Percentiles rank a stretch among this genome's conserved stretches.
These are phyloP conservation scores for Cyberlindnera xylosilytica DNA, from an alignment of 805 yeast genomes.

Conservation along the genomic window DNA sequence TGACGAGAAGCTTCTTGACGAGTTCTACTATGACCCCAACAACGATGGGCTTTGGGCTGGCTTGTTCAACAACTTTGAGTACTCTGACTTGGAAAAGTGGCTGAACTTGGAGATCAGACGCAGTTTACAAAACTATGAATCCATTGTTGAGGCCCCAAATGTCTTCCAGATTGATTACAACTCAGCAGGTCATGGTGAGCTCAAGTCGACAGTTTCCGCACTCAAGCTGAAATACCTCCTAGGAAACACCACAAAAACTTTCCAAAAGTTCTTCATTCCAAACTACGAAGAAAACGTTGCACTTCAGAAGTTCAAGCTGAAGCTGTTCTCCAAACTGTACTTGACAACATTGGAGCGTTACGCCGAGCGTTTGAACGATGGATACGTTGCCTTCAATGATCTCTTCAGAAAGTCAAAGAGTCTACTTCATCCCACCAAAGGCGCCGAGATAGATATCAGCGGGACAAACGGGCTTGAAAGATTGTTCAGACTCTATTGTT, in stretches of 20 bases:
- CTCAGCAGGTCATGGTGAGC: slow-evolving; percentile 28
- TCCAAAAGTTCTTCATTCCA: slow-evolving; percentile 23
- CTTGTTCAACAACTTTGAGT: slow-evolving; percentile 23
- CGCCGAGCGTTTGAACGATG: slow-evolving; percentile 28
- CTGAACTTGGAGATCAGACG: slow-evolving; percentile 43
- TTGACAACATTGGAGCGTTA: slow-evolving; percentile 39
- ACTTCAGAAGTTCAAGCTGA: slow-evolving; percentile 43
- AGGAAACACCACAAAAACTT: slow-evolving; percentile 43
- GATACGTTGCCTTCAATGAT: slow-evolving; percentile 28
- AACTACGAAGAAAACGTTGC: slow-evolving; percentile 32
- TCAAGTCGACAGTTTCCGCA: slow-evolving; percentile 42
- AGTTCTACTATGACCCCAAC: slow-evolving; percentile 39
- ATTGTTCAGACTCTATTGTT: slow-evolving; percentile 26
- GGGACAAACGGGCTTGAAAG: slow-evolving; percentile 28
- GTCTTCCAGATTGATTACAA: slow-evolving; percentile 47
- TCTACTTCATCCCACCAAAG: slow-evolving; percentile 9
- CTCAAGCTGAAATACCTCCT: slow-evolving; percentile 40
- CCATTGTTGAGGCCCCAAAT: slow-evolving; percentile 37
- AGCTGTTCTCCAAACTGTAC: slow-evolving; percentile 44
- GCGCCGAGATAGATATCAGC: slow-evolving; percentile 21
- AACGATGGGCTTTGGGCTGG: slow-evolving; percentile 31
- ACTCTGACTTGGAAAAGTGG: slow-evolving; percentile 41
- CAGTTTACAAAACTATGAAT: slow-evolving; percentile 42
- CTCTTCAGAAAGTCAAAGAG: slow-evolving; percentile 18
- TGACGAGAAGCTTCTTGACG: slow-evolving; percentile 34